These are phyloP conservation scores for Pythium folliculosum DNA, from an alignment of 352 stramenopile species.

Conservation along the genomic window DNA sequence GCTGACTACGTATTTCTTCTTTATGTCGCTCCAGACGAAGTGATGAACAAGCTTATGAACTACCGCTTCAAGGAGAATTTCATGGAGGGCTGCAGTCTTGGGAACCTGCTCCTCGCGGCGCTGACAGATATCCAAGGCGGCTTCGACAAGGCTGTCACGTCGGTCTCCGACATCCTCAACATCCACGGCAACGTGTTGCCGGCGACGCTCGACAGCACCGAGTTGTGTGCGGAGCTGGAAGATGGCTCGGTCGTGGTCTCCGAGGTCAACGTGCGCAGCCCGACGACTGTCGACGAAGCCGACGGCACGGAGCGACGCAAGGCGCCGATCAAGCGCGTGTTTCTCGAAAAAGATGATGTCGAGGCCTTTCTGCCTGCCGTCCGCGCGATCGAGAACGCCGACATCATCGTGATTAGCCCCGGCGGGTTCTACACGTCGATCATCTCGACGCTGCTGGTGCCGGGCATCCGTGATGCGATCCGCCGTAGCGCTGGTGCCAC, in stretches of 20 bases:
- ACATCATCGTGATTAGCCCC: slow-evolving; percentile 82
- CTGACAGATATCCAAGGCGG: slow-evolving; percentile 81
- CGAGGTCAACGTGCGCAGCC: slow-evolving; percentile 82
- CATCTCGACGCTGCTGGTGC: slow-evolving; percentile 75
- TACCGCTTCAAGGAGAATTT: slow-evolving; percentile 88
- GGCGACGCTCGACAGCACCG: slow-evolving; percentile 82
- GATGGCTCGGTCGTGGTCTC: slow-evolving; percentile 76
- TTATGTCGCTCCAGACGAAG: slow-evolving; percentile 45
- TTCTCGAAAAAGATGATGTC: slow-evolving; percentile 72
- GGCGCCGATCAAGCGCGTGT: slow-evolving; percentile 79
- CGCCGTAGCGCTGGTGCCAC: slow-evolving; percentile 59
- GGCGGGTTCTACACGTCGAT: slow-evolving; percentile 89
- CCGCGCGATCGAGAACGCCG: slow-evolving; percentile 81
- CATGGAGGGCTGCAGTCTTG: slow-evolving; percentile 85
- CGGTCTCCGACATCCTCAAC: slow-evolving; percentile 85
- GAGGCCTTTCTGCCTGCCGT: slow-evolving; percentile 72
- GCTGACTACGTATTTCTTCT: background rate
- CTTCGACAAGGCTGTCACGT: slow-evolving; percentile 82
- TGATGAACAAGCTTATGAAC: slow-evolving; percentile 89
- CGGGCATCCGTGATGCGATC: slow-evolving; percentile 83
- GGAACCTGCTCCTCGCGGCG: slow-evolving; percentile 77
- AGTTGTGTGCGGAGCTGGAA: slow-evolving; percentile 75
- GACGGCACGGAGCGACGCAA: slow-evolving; percentile 49
- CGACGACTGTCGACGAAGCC: slow-evolving; percentile 36
- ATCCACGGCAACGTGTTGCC: slow-evolving; percentile 78